Evolutionary conservation across 495 filamentous ascomycete genomes (phyloP).

Genomic region (Corynascus novoguineensis): DNA sequence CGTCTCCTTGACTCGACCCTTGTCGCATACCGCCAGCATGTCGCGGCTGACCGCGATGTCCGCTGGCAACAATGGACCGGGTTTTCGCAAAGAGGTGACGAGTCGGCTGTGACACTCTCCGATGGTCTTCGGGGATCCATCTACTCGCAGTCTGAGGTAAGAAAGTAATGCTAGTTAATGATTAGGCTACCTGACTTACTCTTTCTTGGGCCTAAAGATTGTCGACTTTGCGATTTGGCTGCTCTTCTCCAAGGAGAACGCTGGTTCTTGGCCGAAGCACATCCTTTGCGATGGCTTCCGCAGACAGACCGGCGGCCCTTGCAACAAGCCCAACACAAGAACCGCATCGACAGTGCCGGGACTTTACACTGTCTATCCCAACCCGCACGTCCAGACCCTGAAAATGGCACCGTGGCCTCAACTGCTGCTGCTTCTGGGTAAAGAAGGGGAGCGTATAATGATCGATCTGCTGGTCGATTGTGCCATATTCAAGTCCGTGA

Average conservation of each 20-base stretch:
- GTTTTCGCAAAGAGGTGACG: conserved; percentile 60
- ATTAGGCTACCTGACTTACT: conserved; percentile 5
- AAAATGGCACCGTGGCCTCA: conserved; percentile 69
- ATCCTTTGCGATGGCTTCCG: conserved; percentile 73
- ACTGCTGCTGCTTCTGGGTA: conserved; percentile 63
- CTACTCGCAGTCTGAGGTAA: conserved; percentile 58
- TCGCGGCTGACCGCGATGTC: conserved; percentile 31
- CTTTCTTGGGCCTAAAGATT: conserved; percentile 47
- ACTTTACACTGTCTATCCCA: conserved; percentile 54
- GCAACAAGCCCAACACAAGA: conserved; percentile 4
- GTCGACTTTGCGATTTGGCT: conserved; percentile 77
- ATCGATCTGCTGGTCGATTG: conserved; percentile 71
- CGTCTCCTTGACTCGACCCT: conserved; percentile 62
- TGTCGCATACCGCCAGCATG: conserved; percentile 45
- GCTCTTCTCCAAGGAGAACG: conserved; percentile 57
- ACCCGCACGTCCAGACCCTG: conserved; percentile 62
- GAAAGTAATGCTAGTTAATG: conserved; percentile 1
- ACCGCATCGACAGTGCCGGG: conserved; percentile 38
- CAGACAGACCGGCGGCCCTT: conserved; percentile 31
- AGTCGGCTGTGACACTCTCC: conserved; percentile 46
- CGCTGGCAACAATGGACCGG: conserved; percentile 53
- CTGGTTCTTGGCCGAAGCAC: conserved; percentile 57
- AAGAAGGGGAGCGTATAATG: conserved; percentile 77
- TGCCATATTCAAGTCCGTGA: conserved; percentile 65
- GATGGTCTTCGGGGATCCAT: conserved; percentile 37